phyloP scores from a whole-genome alignment of 345 rosid genomes.

The Rhodomyrtus tomentosa region DNA sequence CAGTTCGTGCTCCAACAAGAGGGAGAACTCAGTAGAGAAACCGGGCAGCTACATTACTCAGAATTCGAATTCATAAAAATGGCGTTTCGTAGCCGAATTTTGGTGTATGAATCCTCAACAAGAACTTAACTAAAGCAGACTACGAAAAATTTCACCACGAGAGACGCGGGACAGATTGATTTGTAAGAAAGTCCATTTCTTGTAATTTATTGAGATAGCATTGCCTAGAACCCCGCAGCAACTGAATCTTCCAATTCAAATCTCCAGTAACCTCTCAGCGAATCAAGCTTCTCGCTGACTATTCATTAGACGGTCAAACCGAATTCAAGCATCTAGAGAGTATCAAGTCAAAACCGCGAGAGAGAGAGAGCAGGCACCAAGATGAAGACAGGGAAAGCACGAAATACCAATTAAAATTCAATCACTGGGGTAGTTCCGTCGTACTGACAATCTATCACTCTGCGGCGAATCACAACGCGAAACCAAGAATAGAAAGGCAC shows the following conservation, averaged over 20 bases:
- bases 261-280: background rate
- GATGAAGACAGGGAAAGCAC: background rate
- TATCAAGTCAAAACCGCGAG: background rate
- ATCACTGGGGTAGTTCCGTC: background rate
- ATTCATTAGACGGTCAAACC: background rate
- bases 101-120: background rate
- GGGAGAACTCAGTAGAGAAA: background rate
- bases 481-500: background rate
- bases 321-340: background rate
- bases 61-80: background rate
- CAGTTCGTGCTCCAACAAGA: background rate
- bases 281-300: background rate
- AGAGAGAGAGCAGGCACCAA: background rate
- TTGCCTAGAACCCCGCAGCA: background rate
- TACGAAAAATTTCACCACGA: background rate
- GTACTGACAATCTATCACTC: background rate
- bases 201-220: background rate
- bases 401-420: background rate
- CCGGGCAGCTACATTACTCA: background rate
- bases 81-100: background rate
- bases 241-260: background rate
- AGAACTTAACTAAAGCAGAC: background rate
- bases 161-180: background rate
- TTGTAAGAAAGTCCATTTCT: background rate
- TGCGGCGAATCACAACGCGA: background rate